Conservation (phyloP, 495 filamentous ascomycete genomes). For the Emericellopsis terricola region DNA sequence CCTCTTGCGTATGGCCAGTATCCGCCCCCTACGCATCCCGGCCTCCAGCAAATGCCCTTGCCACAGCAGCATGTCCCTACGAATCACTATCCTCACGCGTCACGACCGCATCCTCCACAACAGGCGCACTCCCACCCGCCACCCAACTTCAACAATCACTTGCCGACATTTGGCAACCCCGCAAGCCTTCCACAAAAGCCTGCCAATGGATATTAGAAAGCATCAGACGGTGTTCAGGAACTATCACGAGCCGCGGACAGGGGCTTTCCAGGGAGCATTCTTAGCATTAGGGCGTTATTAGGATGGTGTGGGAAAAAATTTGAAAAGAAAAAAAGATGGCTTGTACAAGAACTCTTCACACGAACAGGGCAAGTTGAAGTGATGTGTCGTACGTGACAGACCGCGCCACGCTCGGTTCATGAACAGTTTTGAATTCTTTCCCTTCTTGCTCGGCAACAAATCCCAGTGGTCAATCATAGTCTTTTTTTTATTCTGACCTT, state of each 20-base stretch:
- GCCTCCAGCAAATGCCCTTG: constrained; percentile 1
- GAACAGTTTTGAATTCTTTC: too few relatives aligned
- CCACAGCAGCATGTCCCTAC: constrained; percentile 15
- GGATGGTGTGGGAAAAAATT: too few relatives aligned
- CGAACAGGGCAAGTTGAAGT: too few relatives aligned
- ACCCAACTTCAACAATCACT: constrained; percentile 17
- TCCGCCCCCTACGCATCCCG: background rate
- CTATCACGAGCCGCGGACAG: too few relatives aligned
- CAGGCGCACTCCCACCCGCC: constrained; percentile 10
- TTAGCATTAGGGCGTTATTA: too few relatives aligned
- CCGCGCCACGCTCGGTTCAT: too few relatives aligned
- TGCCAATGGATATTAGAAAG: constrained; percentile 18
- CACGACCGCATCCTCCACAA: constrained; percentile 15
- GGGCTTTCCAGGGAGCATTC: too few relatives aligned
- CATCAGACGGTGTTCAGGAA: constrained; percentile 5
- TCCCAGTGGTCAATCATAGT: background rate
- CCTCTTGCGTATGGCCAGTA: background rate
- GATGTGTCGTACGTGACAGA: too few relatives aligned
- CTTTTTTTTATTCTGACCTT: background rate
- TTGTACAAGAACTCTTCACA: too few relatives aligned
- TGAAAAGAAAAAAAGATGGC: too few relatives aligned
- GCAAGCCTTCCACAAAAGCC: constrained; percentile 38
- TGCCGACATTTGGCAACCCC: constrained; percentile 36
- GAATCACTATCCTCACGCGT: constrained; percentile 17
- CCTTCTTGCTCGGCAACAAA: too few relatives aligned